Evolutionary conservation across 371 early-diverging fungal species (phyloP).

Genomic region (Rozella allomycis): DNA sequence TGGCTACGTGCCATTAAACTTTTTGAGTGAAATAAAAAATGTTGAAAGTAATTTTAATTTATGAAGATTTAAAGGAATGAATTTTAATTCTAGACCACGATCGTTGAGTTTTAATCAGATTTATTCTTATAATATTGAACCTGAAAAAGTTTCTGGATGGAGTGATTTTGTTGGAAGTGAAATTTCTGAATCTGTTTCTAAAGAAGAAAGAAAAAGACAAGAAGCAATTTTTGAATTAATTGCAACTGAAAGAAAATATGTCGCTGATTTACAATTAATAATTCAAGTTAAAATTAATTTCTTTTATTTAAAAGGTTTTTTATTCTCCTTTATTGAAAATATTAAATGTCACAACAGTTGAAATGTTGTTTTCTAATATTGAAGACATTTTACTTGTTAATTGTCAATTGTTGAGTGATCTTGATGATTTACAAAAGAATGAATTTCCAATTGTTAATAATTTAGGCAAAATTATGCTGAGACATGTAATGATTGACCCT

Average conservation of each 20-base stretch:
- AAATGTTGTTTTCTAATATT: constrained; percentile 40
- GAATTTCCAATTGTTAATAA: constrained; percentile 17
- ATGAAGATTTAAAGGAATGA: no score
- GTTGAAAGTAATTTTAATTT: no score
- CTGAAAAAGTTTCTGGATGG: no score
- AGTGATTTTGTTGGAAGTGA: constrained; percentile 41
- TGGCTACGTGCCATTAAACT: no score
- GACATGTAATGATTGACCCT: constrained; percentile 12
- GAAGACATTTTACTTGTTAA: constrained; percentile 43
- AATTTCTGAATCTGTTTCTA: constrained; percentile 39
- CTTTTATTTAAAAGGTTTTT: background rate
- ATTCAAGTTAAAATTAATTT: constrained; percentile 49
- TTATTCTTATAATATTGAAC: no score
- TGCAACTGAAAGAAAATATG: constrained; percentile 57
- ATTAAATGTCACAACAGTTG: no score
- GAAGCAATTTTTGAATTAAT: constrained; percentile 79
- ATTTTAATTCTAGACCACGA: no score
- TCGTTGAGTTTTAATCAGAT: no score
- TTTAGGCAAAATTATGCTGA: constrained; percentile 37
- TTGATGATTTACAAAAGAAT: constrained; percentile 35
- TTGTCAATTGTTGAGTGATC: constrained; percentile 39
- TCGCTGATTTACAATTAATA: constrained; percentile 56
- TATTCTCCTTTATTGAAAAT: background rate
- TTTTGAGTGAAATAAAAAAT: no score
- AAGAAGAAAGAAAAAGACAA: constrained; percentile 58